Percentiles rank a stretch among this genome's conserved stretches.
Evolutionary conservation across 23 red algal species (phyloP).

Genomic region (Gracilaria gracilis): DNA sequence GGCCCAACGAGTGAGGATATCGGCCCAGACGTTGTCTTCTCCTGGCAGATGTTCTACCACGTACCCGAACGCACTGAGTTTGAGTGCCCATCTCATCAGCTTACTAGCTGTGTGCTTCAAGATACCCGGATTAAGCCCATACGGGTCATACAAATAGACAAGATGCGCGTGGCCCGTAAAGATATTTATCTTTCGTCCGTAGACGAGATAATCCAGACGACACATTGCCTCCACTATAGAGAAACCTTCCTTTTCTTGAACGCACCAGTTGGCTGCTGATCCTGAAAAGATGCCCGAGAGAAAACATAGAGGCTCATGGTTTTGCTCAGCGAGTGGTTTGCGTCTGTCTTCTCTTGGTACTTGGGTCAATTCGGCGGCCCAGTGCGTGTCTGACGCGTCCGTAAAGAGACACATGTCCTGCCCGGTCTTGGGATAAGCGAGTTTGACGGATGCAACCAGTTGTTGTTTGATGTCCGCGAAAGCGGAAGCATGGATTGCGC

Average conservation of each 20-base stretch:
- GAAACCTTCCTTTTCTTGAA: slow-evolving; percentile 42
- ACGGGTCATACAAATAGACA: slow-evolving; percentile 31
- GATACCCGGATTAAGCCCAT: slow-evolving; percentile 4
- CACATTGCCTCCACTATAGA: slow-evolving; percentile 24
- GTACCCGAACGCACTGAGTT: slow-evolving; percentile 19
- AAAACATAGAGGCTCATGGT: slow-evolving; percentile 6
- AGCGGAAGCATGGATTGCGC: slow-evolving; percentile 7
- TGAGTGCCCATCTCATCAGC: slow-evolving; percentile 24
- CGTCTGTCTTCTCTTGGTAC: no score
- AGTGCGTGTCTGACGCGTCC: no score
- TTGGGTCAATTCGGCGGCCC: no score
- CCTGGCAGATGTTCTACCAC: slow-evolving; percentile 19
- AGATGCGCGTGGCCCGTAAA: slow-evolving; percentile 52
- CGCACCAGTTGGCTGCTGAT: neutral
- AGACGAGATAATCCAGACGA: slow-evolving; percentile 27
- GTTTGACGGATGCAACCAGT: no score
- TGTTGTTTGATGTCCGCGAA: slow-evolving; percentile 23
- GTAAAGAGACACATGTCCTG: no score
- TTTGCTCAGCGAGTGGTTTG: neutral
- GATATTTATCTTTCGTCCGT: neutral
- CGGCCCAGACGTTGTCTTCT: slow-evolving; percentile 1
- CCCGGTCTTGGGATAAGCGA: no score
- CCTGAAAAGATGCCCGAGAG: slow-evolving; percentile 25
- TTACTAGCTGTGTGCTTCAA: slow-evolving; percentile 25
- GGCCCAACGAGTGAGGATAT: slow-evolving; percentile 39